phyloP scores from a whole-genome alignment of 2,329 filamentous ascomycete genomes.

The Pseudocercospora pini-densiflorae region DNA sequence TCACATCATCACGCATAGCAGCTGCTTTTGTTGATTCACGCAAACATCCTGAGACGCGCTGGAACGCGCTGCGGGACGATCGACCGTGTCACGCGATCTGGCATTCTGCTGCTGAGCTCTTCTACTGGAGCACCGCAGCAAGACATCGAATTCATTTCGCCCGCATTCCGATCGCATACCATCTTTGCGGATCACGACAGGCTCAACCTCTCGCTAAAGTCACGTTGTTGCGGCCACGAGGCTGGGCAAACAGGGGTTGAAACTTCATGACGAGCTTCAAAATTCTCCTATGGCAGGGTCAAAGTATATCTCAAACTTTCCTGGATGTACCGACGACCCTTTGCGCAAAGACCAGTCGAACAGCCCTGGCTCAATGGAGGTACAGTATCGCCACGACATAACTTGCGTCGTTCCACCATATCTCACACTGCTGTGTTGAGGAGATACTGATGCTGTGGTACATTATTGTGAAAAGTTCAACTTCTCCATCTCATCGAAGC shows the following conservation, averaged over 20 bases:
- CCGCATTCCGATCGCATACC: conserved; percentile 2
- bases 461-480: neutral
- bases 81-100: conserved; percentile 1
- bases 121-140: neutral
- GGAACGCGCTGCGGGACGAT: neutral
- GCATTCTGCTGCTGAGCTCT: neutral
- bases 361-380: neutral
- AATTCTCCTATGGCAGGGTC: neutral
- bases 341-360: neutral
- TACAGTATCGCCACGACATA: neutral
- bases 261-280: neutral
- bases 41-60: conserved; percentile 11
- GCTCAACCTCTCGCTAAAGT: neutral
- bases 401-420: neutral
- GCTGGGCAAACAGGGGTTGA: neutral
- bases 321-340: neutral
- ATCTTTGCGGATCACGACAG: neutral
- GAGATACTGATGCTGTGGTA: neutral
- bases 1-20: conserved; percentile 2
- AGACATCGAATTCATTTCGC: neutral
- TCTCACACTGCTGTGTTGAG: neutral
- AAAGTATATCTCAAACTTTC: conserved; percentile 10
- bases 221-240: neutral
- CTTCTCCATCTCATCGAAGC: no score
- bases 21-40: neutral